Conservation (phyloP, 2,329 filamentous ascomycete genomes). For the Xylariaceae sp. region DNA sequence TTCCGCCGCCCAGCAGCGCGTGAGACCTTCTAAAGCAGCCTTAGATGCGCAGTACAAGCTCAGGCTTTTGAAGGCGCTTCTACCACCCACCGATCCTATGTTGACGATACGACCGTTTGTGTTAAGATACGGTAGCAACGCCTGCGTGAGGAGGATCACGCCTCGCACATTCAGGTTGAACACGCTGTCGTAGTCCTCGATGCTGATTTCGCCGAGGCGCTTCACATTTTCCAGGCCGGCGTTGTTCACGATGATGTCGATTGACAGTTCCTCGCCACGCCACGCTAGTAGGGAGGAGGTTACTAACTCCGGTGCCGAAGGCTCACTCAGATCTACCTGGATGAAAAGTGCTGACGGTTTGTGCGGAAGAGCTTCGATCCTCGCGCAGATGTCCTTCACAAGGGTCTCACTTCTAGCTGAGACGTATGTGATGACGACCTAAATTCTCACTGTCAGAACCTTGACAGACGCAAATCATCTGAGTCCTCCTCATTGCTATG, state of each 20-base stretch:
- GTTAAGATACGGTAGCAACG: constrained; percentile 46
- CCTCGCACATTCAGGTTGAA: constrained; percentile 55
- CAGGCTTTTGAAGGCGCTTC: constrained; percentile 41
- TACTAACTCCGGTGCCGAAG: constrained; percentile 21
- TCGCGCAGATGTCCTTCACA: constrained; percentile 52
- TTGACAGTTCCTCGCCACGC: constrained; percentile 14
- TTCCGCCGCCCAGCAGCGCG: constrained; percentile 54
- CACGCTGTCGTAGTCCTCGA: constrained; percentile 48
- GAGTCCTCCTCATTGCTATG: not conserved
- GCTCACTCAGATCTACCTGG: constrained; percentile 24
- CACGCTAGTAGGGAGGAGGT: constrained; percentile 20
- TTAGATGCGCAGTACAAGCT: constrained; percentile 53
- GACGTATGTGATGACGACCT: constrained; percentile 54
- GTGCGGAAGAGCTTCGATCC: constrained; percentile 49
- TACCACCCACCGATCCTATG: constrained; percentile 49
- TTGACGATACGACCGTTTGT: constrained; percentile 50
- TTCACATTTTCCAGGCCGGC: constrained; percentile 36
- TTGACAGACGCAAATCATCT: not conserved
- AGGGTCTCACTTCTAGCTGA: constrained; percentile 58
- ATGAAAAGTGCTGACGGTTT: constrained; percentile 19
- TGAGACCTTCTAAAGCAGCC: constrained; percentile 55
- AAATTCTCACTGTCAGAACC: not conserved
- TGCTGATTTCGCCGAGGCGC: constrained; percentile 38
- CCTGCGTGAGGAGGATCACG: constrained; percentile 48
- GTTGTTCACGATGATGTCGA: constrained; percentile 38